These are phyloP conservation scores for Pulveroboletus frians DNA, from an alignment of 768 basidiomycete species.

Conservation along the genomic window DNA sequence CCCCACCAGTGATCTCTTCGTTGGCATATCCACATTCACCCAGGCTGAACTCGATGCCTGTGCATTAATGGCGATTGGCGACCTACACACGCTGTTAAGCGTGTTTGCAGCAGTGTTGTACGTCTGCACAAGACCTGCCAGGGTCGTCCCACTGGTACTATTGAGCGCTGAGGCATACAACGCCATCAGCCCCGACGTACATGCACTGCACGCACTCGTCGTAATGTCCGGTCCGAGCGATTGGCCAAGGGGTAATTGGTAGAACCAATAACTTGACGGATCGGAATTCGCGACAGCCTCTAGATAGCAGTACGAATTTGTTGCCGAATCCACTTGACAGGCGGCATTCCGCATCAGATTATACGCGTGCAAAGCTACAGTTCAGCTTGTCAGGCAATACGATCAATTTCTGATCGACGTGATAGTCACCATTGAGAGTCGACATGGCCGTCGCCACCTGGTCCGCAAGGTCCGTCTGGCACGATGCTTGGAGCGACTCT, in stretches of 20 bases:
- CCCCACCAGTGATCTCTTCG: not conserved
- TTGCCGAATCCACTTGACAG: conserved; percentile 53
- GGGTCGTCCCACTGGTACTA: conserved; percentile 28
- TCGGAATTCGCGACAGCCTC: conserved; percentile 53
- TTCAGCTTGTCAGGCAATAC: not conserved
- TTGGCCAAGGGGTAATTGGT: conserved; percentile 59
- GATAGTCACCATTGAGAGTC: conserved; percentile 50
- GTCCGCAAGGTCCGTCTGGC: conserved; percentile 50
- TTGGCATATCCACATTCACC: conserved; percentile 5
- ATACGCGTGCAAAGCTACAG: conserved; percentile 57
- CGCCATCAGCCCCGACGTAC: conserved; percentile 55
- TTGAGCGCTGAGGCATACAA: conserved; percentile 45
- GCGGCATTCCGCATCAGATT: conserved; percentile 54
- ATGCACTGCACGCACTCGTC: conserved; percentile 55
- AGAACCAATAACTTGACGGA: conserved; percentile 69
- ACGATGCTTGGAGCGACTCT: conserved; percentile 41
- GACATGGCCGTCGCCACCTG: conserved; percentile 47
- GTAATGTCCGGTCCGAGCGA: conserved; percentile 43
- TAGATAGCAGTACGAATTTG: conserved; percentile 70
- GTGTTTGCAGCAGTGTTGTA: conserved; percentile 45
- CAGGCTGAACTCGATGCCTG: conserved; percentile 8
- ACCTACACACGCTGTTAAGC: conserved; percentile 48
- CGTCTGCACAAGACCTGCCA: conserved; percentile 39
- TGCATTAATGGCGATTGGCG: conserved; percentile 35
- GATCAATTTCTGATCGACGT: not conserved